Evolutionary conservation across 768 basidiomycete species (phyloP).

Genomic region (Ramaria sp.): DNA sequence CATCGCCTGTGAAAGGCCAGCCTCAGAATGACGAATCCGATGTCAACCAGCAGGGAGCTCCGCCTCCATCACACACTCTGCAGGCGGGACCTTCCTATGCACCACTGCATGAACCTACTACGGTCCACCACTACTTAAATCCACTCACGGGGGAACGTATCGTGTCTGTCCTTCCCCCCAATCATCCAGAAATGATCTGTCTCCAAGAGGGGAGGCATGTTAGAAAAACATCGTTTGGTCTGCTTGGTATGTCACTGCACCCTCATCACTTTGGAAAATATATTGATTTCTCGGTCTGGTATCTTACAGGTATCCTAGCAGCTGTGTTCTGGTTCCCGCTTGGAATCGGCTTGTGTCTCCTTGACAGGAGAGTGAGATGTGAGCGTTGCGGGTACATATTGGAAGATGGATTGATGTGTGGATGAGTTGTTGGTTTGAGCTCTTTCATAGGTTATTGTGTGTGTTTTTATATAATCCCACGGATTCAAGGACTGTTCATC

Average conservation of each 20-base stretch:
- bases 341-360: conserved; percentile 65
- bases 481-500: no score
- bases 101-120: conserved; percentile 24
- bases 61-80: background rate
- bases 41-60: background rate
- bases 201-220: conserved; percentile 68
- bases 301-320: conserved; percentile 52
- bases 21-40: background rate
- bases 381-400: conserved; percentile 31
- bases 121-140: conserved; percentile 60
- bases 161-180: conserved; percentile 57
- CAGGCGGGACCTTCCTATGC: background rate
- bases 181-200: conserved; percentile 78
- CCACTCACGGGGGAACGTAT: conserved; percentile 46
- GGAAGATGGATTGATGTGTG: conserved; percentile 21
- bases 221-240: conserved; percentile 49
- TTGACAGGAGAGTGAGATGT: conserved; percentile 65
- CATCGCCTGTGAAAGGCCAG: background rate
- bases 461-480: background rate
- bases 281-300: background rate
- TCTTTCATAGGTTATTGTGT: background rate
- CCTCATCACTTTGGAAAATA: background rate
- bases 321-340: conserved; percentile 83
- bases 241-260: conserved; percentile 46
- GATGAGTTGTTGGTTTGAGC: background rate